Evolutionary conservation across 2,329 filamentous ascomycete genomes (phyloP).

Genomic region (Cercospora brassicicola): DNA sequence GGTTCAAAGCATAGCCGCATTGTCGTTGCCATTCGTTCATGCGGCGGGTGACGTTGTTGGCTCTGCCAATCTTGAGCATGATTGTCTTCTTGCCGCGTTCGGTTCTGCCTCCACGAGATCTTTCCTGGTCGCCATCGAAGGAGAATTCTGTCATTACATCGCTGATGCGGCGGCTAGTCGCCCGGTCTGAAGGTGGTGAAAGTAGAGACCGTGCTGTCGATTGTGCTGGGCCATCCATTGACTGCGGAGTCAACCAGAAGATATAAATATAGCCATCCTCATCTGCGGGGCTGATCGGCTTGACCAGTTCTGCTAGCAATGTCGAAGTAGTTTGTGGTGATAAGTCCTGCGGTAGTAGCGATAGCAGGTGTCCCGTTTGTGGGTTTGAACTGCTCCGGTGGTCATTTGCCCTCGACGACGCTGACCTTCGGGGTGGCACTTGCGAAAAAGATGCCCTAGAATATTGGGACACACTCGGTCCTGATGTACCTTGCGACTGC

Average conservation of each 20-base stretch:
- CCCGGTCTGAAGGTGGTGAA: slow-evolving; percentile 25
- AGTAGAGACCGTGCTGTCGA: slow-evolving; percentile 39
- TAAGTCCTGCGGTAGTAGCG: slow-evolving; percentile 68
- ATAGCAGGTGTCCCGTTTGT: slow-evolving; percentile 50
- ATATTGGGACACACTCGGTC: slow-evolving; percentile 13
- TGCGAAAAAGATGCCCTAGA: slow-evolving; percentile 4
- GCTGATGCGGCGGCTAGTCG: slow-evolving; percentile 30
- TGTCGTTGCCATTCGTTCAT: slow-evolving; percentile 93
- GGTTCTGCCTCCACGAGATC: neutral
- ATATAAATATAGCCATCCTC: slow-evolving; percentile 97
- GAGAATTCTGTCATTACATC: slow-evolving; percentile 41
- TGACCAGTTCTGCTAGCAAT: slow-evolving; percentile 74
- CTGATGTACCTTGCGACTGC: slow-evolving; percentile 9
- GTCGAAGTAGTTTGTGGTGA: slow-evolving; percentile 67
- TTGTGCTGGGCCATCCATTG: slow-evolving; percentile 55
- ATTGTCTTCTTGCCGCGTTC: slow-evolving; percentile 57
- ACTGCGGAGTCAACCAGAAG: slow-evolving; percentile 82
- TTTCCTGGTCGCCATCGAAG: slow-evolving; percentile 20
- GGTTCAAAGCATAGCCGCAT: slow-evolving; percentile 82
- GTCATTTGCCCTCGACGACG: slow-evolving; percentile 13
- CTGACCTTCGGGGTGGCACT: slow-evolving; percentile 18
- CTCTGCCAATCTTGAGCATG: slow-evolving; percentile 64
- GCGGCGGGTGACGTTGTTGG: slow-evolving; percentile 81
- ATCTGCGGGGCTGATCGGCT: slow-evolving; percentile 69
- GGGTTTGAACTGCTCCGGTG: slow-evolving; percentile 29